Evolutionary conservation across 108 stramenopile species (phyloP), one percentile per base, ranked within the genome.

Genomic region (Conticribra guillardii): DNA sequence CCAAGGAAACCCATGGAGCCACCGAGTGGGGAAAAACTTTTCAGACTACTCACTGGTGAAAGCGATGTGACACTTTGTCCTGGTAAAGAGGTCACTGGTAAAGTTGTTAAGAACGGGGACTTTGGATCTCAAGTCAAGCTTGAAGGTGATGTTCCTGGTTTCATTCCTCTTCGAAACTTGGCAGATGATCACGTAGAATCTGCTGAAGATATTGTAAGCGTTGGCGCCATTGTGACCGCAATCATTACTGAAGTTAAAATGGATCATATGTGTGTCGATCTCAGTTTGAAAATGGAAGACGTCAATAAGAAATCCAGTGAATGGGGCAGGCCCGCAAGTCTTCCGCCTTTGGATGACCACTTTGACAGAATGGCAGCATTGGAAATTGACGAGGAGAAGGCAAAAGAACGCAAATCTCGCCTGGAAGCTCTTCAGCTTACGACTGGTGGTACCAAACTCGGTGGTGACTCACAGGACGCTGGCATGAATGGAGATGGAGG

Each of bases 241-340:
- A 60, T 94, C 34, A 80, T 97, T 7, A 91, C 90, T 8, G 88
- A 92, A 71, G 92, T 97, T 7, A 92, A 94, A 69, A 95, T 95
- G 84, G 96, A 97, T 59, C 91, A 94, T 49, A 87, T 97, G 81
- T 86, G 83, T 32, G 90, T 97, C 31, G 93, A 94, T 64, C 82
- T 97, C 69, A 90, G 87, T 71, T 71, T 94, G 54, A 89, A 87
- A 61, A 83, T 87, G 79, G 89, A 92, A 70, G 93, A 93, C 63
- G 87, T 97, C 54, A 82, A 80, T 28, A 91, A 89, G 60, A 73
- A 80, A 27, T 90, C 90, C 26, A 87, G 85, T 63, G 79, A 85
- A 29, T 94, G 93, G 93, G 89, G 85, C 41, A 82, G 93, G 48
- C 93, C 93, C n/a, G 45, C 44, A 24, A 83, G 76, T 41, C 81